Evolutionary conservation across 1,284 basidiomycete species (phyloP).

Genomic region (Leucoagaricus sp.): DNA sequence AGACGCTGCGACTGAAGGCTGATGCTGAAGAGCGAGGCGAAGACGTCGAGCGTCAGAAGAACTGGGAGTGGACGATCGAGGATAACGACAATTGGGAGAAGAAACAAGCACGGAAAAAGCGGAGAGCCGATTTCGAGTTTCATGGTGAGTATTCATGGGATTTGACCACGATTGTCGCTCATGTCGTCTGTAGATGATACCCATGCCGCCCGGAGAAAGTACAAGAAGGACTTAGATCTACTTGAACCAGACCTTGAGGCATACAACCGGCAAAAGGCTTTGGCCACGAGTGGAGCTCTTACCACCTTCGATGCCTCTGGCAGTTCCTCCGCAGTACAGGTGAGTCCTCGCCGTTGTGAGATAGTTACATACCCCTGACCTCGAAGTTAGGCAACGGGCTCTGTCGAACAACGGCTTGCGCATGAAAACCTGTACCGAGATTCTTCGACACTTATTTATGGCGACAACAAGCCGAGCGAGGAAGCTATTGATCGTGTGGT

Average conservation of each 20-base stretch:
- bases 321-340: conserved; percentile 18
- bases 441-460: conserved; percentile 88
- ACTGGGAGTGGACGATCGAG: conserved; percentile 94
- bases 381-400: conserved; percentile 41
- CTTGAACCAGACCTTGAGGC: conserved; percentile 85
- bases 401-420: conserved; percentile 60
- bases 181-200: conserved; percentile 69
- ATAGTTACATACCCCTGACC: not conserved
- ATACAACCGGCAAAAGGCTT: conserved; percentile 87
- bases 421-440: conserved; percentile 86
- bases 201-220: conserved; percentile 84
- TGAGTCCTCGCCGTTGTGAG: conserved; percentile 1
- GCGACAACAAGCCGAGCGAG: conserved; percentile 91
- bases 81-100: conserved; percentile 95
- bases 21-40: conserved; percentile 88
- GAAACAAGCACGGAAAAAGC: conserved; percentile 73
- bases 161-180: not conserved
- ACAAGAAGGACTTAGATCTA: conserved; percentile 87
- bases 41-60: conserved; percentile 77
- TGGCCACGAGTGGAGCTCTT: conserved; percentile 72
- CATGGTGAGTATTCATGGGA: conserved; percentile 42
- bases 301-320: conserved; percentile 49
- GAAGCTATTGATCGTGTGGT: conserved; percentile 94
- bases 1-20: conserved; percentile 82
- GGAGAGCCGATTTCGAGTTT: conserved; percentile 81